Base-by-base conservation (phyloP, 2,329 filamentous ascomycete genomes). In the Phaeomoniella chlamydospora region DNA sequence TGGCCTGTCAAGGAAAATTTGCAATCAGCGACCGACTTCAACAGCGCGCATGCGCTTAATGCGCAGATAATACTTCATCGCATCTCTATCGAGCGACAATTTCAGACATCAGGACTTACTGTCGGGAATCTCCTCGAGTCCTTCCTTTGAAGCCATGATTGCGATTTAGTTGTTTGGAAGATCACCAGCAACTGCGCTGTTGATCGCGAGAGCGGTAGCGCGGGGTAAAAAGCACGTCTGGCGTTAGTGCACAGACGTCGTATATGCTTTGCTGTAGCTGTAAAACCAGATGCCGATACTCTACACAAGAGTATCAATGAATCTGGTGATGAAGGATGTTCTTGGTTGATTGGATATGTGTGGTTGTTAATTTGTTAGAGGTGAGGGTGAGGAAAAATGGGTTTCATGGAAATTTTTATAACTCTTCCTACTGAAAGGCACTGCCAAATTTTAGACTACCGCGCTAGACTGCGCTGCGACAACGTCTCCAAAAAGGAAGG, bases 111-210 rank as follows among this genome's bases (percentile, higher is more conserved):
- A 6, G n/a, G n/a, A 77, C 84, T 71, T 72, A 93, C 85, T 76
- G 74, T 93, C 86, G 62, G 84, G 80, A 68, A 94, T 80, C 65
- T 96, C 88, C 74, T 94, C 87, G 71, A 96, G 85, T 74, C 88
- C 88, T 75, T 92, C 82, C 63, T 80, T 78, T 43, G 64, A 59
- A 85, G 87, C 88, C 88, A 96, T 96, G 76, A 81, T 94, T 88
- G 84, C 78, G 78, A 68, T 71, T 67, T 55, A 35, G 44, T 48
- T 52, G 53, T 57, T 46, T 54, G 56, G 56, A 57, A 58, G 63
- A 74, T 72, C 78, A 75, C 81, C 84, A 80, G 77, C 80, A 63
- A 68, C 67, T 77, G 72, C 80, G 74, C 70, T 64, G 74, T 85
- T 72, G 79, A 75, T 49, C 44, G 48, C 46, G 48, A 30, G 33